A percentile compares a stretch with the other conserved stretches of the same genome.
phyloP scores from a whole-genome alignment of 1,284 basidiomycete species.

The Spongispora temasekensis region DNA sequence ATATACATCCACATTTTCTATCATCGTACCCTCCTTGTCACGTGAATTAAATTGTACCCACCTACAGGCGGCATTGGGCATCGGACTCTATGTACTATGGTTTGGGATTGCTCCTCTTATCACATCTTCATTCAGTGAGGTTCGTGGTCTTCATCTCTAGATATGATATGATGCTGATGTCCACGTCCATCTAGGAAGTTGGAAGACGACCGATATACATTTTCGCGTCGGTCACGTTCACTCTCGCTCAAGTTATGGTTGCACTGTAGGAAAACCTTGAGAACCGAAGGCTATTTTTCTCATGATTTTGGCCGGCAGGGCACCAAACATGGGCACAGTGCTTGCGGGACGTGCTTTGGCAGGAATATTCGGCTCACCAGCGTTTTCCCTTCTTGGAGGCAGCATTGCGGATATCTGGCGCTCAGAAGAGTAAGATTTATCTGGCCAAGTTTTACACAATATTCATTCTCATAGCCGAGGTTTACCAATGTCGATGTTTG shows the following conservation, averaged over 20 bases:
- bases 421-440: conserved; percentile 24
- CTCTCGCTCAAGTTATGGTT: conserved; percentile 40
- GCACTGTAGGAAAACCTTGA: conserved; percentile 38
- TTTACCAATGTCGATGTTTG: conserved; percentile 57
- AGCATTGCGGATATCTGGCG: conserved; percentile 51
- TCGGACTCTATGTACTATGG: conserved; percentile 45
- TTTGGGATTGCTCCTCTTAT: conserved; percentile 49
- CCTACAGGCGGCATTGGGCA: conserved; percentile 39
- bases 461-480: conserved; percentile 43
- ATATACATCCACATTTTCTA: conserved; percentile 42
- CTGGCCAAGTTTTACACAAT: background rate
- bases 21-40: conserved; percentile 41
- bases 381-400: conserved; percentile 61
- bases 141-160: conserved; percentile 2
- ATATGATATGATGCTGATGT: too few species aligned
- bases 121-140: conserved; percentile 49
- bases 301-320: conserved; percentile 12
- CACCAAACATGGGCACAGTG: conserved; percentile 29
- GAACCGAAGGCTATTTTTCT: background rate
- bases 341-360: conserved; percentile 25
- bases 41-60: conserved; percentile 41
- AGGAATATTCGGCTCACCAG: conserved; percentile 45
- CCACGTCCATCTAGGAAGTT: conserved; percentile 37
- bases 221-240: conserved; percentile 39
- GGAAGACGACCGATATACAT: conserved; percentile 51